A percentile compares a stretch with the other conserved stretches of the same genome.
These are phyloP conservation scores for Camelina neglecta DNA, from an alignment of 345 rosid species.

Conservation along the genomic window DNA sequence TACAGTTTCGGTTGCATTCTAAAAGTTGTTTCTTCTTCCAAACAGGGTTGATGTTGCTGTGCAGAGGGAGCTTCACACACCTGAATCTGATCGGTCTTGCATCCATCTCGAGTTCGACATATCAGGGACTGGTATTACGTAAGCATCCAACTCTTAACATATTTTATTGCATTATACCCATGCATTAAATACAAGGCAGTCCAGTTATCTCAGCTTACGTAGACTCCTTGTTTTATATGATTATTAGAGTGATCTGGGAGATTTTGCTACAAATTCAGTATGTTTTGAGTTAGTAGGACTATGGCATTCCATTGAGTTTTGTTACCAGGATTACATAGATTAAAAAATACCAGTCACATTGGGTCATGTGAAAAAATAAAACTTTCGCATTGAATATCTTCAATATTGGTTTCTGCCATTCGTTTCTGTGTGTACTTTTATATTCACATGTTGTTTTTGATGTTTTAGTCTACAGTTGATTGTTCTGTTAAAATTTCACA, in stretches of 20 bases:
- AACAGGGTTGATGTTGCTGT: constrained; percentile 80
- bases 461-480: neutral
- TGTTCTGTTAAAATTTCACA: neutral
- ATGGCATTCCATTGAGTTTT: neutral
- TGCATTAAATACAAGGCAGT: constrained; percentile 12
- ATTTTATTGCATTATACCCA: neutral
- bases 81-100: constrained; percentile 92
- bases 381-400: neutral
- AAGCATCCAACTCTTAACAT: constrained; percentile 43
- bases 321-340: neutral
- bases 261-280: neutral
- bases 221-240: neutral
- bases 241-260: neutral
- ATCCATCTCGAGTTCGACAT: constrained; percentile 93
- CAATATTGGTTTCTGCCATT: neutral
- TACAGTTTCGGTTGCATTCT: constrained; percentile 34
- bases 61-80: constrained; percentile 84
- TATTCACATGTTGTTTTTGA: neutral
- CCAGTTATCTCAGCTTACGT: constrained; percentile 1
- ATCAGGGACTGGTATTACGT: constrained; percentile 72
- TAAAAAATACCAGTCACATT: neutral
- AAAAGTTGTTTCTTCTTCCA: constrained; percentile 24
- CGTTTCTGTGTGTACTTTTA: neutral
- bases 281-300: neutral
- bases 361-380: neutral